Evolutionary conservation across 2,329 filamentous ascomycete genomes (phyloP).

Genomic region (Chrysoporthe deuterocubensis): DNA sequence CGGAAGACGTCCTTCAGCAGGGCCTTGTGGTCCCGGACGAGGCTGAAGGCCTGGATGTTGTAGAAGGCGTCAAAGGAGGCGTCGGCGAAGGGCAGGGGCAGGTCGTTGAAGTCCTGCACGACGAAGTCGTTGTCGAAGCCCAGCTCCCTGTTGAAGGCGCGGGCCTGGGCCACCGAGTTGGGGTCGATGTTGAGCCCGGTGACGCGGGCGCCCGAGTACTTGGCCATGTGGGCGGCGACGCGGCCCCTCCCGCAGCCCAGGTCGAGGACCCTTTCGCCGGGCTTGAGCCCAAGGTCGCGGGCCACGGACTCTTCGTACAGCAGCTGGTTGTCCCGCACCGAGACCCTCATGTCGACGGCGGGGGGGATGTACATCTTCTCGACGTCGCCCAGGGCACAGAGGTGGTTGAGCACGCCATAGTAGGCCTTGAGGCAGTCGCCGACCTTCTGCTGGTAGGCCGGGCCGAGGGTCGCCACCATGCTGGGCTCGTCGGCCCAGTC

Average conservation of each 20-base stretch:
- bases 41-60: slow-evolving; percentile 62
- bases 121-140: slow-evolving; percentile 52
- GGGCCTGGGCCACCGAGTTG: slow-evolving; percentile 53
- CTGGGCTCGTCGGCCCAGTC: slow-evolving; percentile 56
- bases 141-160: slow-evolving; percentile 47
- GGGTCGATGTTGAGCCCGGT: slow-evolving; percentile 60
- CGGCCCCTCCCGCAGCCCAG: slow-evolving; percentile 57
- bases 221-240: slow-evolving; percentile 58
- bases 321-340: slow-evolving; percentile 55
- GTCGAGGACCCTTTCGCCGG: slow-evolving; percentile 52
- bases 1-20: slow-evolving; percentile 55
- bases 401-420: slow-evolving; percentile 58
- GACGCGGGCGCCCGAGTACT: slow-evolving; percentile 49
- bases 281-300: slow-evolving; percentile 47
- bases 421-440: slow-evolving; percentile 56
- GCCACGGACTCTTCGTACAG: slow-evolving; percentile 57
- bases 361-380: slow-evolving; percentile 64
- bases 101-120: slow-evolving; percentile 54
- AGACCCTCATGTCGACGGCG: slow-evolving; percentile 54
- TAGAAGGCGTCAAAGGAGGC: slow-evolving; percentile 56
- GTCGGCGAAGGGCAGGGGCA: slow-evolving; percentile 55
- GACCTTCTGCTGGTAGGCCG: slow-evolving; percentile 53
- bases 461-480: slow-evolving; percentile 52
- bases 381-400: slow-evolving; percentile 59
- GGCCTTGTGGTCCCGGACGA: slow-evolving; percentile 51